Evolutionary conservation across 2,329 filamentous ascomycete genomes (phyloP).

Genomic region (Delphinella strobiligena): DNA sequence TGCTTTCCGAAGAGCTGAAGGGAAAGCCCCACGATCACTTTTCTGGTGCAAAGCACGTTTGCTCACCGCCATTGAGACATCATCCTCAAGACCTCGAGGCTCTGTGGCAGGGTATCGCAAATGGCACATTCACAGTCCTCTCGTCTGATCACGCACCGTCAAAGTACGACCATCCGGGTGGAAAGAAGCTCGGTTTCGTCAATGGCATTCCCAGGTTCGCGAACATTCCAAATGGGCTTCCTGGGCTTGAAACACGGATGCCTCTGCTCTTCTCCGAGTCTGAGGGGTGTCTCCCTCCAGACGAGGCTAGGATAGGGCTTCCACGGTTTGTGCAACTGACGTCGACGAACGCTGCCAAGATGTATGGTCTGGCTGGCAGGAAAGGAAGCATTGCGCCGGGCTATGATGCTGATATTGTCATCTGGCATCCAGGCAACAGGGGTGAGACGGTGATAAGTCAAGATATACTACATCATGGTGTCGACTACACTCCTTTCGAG

Average conservation of each 20-base stretch:
- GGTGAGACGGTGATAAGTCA: slow-evolving; percentile 23
- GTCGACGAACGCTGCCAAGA: slow-evolving; percentile 30
- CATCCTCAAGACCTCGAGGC: slow-evolving; percentile 20
- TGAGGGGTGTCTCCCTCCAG: slow-evolving; percentile 16
- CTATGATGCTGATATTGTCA: slow-evolving; percentile 32
- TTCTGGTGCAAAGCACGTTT: slow-evolving; percentile 24
- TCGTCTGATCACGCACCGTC: slow-evolving; percentile 27
- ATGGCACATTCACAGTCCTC: slow-evolving; percentile 23
- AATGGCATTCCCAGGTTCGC: slow-evolving; percentile 25
- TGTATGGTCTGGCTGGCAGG: slow-evolving; percentile 28
- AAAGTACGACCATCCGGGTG: slow-evolving; percentile 24
- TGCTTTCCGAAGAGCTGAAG: slow-evolving; percentile 21
- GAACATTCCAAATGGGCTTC: slow-evolving; percentile 32
- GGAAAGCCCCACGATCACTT: slow-evolving; percentile 21
- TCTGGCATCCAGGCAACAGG: slow-evolving; percentile 26
- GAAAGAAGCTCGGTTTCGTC: slow-evolving; percentile 26
- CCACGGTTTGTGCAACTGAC: slow-evolving; percentile 35
- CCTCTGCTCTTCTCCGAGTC: slow-evolving; percentile 26
- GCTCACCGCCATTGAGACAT: slow-evolving; percentile 22
- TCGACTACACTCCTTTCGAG: slow-evolving; percentile 53
- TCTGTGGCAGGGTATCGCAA: slow-evolving; percentile 22
- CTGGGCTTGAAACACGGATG: slow-evolving; percentile 31
- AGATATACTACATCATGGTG: slow-evolving; percentile 44
- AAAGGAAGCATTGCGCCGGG: slow-evolving; percentile 32
- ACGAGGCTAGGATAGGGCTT: slow-evolving; percentile 17